phyloP scores from a whole-genome alignment of 73 alveolate genomes.

The Paramecium tetraurelia region DNA sequence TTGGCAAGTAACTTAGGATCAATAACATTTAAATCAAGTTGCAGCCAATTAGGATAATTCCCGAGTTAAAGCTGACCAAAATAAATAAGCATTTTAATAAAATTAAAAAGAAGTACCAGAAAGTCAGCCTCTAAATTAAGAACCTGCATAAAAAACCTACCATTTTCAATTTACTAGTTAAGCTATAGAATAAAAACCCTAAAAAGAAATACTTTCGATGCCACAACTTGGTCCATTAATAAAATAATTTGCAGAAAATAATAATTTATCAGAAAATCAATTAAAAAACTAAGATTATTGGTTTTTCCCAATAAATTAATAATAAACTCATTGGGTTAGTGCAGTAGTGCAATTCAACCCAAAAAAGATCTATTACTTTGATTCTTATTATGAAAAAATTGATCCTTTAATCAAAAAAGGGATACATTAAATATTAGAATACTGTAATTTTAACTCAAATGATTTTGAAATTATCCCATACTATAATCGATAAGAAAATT shows the following conservation, averaged over 20 bases:
- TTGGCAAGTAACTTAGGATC: not conserved
- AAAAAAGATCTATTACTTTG: not conserved
- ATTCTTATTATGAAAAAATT: not conserved
- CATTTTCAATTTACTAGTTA: not conserved
- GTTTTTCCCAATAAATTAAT: not conserved
- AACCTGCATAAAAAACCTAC: not conserved
- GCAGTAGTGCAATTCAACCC: not conserved
- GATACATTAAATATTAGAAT: not conserved
- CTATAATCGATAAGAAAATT: not conserved
- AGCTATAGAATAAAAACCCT: not conserved
- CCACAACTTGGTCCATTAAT: not conserved
- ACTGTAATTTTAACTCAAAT: not conserved
- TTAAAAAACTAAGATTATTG: not conserved
- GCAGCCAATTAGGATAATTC: not conserved
- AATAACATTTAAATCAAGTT: no score
- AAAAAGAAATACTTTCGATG: not conserved
- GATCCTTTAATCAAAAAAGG: not conserved
- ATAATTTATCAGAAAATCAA: not conserved
- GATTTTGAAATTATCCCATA: not conserved
- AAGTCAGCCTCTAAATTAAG: no score
- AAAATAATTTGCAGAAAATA: not conserved
- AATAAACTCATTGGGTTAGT: not conserved
- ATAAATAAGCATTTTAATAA: not conserved
- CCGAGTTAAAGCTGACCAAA: not conserved
- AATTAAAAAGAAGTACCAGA: not conserved